Conservation (phyloP, 306 rosid species). For the Lathyrus tuberosus region DNA sequence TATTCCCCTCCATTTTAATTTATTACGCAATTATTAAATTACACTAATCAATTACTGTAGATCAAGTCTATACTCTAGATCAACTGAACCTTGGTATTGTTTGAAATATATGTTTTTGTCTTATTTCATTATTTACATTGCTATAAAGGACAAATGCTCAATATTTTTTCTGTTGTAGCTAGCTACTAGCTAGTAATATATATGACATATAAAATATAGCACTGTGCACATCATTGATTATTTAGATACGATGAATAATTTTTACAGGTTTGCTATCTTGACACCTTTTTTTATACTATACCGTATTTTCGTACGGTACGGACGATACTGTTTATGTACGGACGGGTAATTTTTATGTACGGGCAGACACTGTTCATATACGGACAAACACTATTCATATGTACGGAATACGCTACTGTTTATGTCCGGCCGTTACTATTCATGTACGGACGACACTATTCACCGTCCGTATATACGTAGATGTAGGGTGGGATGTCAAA, state of each 20-base stretch:
- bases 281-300: no score
- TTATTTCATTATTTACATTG: constrained; percentile 34
- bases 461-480: no score
- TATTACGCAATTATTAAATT: not conserved
- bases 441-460: no score
- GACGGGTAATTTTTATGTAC: no score
- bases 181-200: constrained; percentile 31
- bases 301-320: no score
- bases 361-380: no score
- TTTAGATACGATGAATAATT: constrained; percentile 32
- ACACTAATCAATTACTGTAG: constrained; percentile 27
- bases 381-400: no score
- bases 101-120: constrained; percentile 39
- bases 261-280: no score
- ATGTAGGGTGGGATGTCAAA: no score
- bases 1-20: not conserved
- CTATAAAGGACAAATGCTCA: constrained; percentile 42
- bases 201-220: not conserved
- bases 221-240: constrained; percentile 34
- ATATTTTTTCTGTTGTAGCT: constrained; percentile 15
- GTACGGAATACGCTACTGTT: no score
- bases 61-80: constrained; percentile 37
- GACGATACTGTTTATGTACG: no score
- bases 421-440: no score
- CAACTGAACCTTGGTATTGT: constrained; percentile 33